Evolutionary conservation across 1,139 yeast genomes (phyloP).

Genomic region (Dujonia santamariae): DNA sequence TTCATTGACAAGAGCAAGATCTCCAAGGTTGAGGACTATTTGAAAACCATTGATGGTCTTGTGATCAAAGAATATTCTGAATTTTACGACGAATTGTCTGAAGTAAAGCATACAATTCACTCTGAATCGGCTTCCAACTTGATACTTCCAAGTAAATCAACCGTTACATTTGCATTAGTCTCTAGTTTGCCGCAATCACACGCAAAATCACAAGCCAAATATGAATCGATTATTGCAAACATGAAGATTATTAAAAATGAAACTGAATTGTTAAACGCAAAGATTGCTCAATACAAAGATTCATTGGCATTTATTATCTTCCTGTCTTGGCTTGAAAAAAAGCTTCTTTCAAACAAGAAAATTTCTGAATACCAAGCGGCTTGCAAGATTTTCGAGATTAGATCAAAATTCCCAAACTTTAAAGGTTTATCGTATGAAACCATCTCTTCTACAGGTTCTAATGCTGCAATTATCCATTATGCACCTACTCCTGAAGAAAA

Average conservation of each 20-base stretch:
- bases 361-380: slow-evolving; percentile 44
- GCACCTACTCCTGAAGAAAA: slow-evolving; percentile 45
- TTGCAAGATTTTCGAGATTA: slow-evolving; percentile 37
- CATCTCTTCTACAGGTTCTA: slow-evolving; percentile 53
- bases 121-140: slow-evolving; percentile 17
- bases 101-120: slow-evolving; percentile 18
- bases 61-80: slow-evolving; percentile 24
- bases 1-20: slow-evolving; percentile 39
- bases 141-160: slow-evolving; percentile 30
- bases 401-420: slow-evolving; percentile 43
- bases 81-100: slow-evolving; percentile 30
- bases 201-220: slow-evolving; percentile 22
- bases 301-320: slow-evolving; percentile 41
- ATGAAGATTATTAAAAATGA: slow-evolving; percentile 37
- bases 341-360: slow-evolving; percentile 20
- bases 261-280: slow-evolving; percentile 37
- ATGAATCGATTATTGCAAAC: slow-evolving; percentile 33
- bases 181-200: slow-evolving; percentile 28
- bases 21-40: slow-evolving; percentile 18
- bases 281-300: slow-evolving; percentile 43
- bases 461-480: slow-evolving; percentile 55
- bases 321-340: slow-evolving; percentile 41
- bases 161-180: slow-evolving; percentile 33
- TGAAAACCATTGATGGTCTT: slow-evolving; percentile 27
- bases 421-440: slow-evolving; percentile 54